Evolutionary conservation across 805 yeast species (phyloP).

Genomic region (Wickerhamia fluorescens): DNA sequence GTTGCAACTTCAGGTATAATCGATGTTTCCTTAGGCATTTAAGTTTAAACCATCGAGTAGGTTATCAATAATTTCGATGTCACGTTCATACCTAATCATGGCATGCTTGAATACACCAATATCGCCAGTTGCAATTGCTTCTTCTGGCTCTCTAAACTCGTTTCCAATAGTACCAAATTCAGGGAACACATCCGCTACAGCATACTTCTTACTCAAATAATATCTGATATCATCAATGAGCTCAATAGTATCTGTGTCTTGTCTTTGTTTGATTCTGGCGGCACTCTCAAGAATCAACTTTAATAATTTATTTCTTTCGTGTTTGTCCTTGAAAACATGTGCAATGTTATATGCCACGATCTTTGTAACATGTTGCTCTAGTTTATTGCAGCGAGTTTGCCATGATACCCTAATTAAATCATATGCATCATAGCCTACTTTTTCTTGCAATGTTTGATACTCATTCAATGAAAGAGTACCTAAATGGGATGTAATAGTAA

Average conservation of each 20-base stretch:
- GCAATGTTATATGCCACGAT: slow-evolving; percentile 46
- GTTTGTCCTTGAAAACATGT: slow-evolving; percentile 22
- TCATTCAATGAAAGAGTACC: slow-evolving; percentile 13
- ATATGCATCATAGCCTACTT: slow-evolving; percentile 36
- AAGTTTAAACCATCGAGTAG: slow-evolving; percentile 21
- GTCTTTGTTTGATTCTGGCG: slow-evolving; percentile 47
- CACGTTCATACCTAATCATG: slow-evolving; percentile 15
- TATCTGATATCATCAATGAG: slow-evolving; percentile 71
- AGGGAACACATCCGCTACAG: slow-evolving; percentile 18
- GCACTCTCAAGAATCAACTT: slow-evolving; percentile 40
- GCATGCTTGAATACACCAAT: slow-evolving; percentile 13
- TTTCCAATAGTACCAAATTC: slow-evolving; percentile 15
- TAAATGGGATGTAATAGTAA: slow-evolving; percentile 31
- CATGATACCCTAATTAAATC: slow-evolving; percentile 61
- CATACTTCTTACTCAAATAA: slow-evolving; percentile 41
- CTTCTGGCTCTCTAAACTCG: slow-evolving; percentile 7
- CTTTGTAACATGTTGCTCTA: slow-evolving; percentile 59
- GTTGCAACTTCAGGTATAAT: too few relatives aligned
- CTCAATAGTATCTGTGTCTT: slow-evolving; percentile 76
- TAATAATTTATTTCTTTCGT: slow-evolving; percentile 17
- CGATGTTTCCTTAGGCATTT: slow-evolving; percentile 19
- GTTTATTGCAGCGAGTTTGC: slow-evolving; percentile 55
- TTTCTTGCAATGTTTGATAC: slow-evolving; percentile 11
- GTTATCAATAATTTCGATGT: slow-evolving; percentile 22
- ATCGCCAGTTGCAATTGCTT: slow-evolving; percentile 8